phyloP scores from a whole-genome alignment of 176 grass and related monocot genomes.

The Panicum miliaceum region DNA sequence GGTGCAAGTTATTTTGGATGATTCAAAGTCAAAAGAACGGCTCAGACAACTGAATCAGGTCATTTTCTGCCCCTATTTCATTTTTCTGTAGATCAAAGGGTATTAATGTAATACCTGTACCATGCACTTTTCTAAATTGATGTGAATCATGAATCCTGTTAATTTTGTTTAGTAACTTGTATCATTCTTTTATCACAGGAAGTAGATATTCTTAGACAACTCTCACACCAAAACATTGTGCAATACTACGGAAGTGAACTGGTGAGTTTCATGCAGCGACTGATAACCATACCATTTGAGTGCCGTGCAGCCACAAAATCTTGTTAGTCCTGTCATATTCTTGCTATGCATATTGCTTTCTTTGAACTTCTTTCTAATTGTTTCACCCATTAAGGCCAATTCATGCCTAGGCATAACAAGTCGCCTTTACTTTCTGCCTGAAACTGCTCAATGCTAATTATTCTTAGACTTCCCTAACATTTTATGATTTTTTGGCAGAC shows the following conservation, averaged over 20 bases:
- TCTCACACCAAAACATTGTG: constrained; percentile 91
- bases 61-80: constrained; percentile 34
- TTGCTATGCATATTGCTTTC: not conserved
- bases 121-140: not conserved
- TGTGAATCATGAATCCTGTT: constrained; percentile 4
- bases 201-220: constrained; percentile 83
- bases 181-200: constrained; percentile 54
- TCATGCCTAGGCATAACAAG: not conserved
- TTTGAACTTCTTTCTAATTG: not conserved
- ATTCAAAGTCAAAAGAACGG: constrained; percentile 91
- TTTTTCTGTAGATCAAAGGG: constrained; percentile 15
- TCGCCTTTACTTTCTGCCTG: not conserved
- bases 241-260: constrained; percentile 86
- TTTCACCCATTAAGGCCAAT: not conserved
- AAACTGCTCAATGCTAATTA: constrained; percentile 8
- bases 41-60: constrained; percentile 94
- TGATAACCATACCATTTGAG: not conserved
- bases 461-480: constrained; percentile 37
- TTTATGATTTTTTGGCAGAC: constrained; percentile 50
- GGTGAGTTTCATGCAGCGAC: constrained; percentile 56
- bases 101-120: not conserved
- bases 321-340: not conserved
- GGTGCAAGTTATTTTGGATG: constrained; percentile 91
- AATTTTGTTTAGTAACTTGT: constrained; percentile 24
- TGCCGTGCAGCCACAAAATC: not conserved